Base-by-base conservation (phyloP, 1,284 basidiomycete genomes). In the Papiliotrema laurentii region DNA sequence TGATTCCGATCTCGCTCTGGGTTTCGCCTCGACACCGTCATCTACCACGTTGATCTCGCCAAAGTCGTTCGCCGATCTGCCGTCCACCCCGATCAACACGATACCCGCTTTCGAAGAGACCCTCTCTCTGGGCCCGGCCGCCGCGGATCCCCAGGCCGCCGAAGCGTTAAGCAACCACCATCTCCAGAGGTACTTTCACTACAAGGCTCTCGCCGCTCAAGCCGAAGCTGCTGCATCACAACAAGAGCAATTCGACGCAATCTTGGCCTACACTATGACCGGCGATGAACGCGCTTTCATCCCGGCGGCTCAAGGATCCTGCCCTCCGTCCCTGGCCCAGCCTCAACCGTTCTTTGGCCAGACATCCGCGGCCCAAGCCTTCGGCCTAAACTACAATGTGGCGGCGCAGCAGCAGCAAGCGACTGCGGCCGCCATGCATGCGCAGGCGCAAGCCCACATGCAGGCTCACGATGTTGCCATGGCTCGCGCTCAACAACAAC, bases 111-210 rank as follows among this genome's bases (percentile, higher is more conserved):
- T 31, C 30, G 30, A 31, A 10, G 9, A 9, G 10, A 31, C 26
- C 26, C 14, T 34, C 39, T 28, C 31, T 34, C 40, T 33, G 40
- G n/a, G n/a, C n/a, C n/a, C n/a, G n/a, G n/a, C n/a, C n/a, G n/a
- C 34, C n/a, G 33, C 51, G 7, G 33, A 41, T 19, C 26, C 45
- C 36, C 19, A 45, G 26, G 43, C 50, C 33, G 69, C 57, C 31
- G 63, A 68, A 46, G 64, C 68, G 4, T 56, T 70, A 18, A 62
- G 61, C 46, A 59, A 59, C 28, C 67, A 70, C 48, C 68, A 72
- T 54, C 57, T 68, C 28, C 63, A 68, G 50, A 59, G 69, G 43
- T 70, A 64, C 54, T 54, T 69, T 7, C 62, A 70, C 54, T 72
- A 72, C 64, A 66, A 64, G 51, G 59, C 61, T 5, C 66, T 69